phyloP scores from a whole-genome alignment of 139 green algal genomes.

The Dunaliella primolecta region DNA sequence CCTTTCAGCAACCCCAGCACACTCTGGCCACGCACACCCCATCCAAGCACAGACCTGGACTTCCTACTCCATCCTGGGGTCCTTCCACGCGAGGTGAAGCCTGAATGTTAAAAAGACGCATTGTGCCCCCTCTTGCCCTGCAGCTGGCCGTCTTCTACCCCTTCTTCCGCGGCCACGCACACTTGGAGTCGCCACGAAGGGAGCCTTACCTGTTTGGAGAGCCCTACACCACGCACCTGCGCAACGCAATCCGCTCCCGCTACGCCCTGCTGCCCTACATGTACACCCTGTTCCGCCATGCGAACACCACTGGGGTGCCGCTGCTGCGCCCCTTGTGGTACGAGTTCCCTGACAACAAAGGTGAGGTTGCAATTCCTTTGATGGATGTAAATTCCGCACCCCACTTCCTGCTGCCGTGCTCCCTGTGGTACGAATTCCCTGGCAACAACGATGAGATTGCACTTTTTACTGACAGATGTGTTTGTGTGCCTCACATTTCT shows the following conservation, averaged over 20 bases:
- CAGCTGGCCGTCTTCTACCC: constrained; percentile 94
- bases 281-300: constrained; percentile 92
- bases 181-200: constrained; percentile 92
- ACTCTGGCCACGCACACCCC: too few species aligned
- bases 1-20: too few species aligned
- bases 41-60: too few species aligned
- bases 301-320: constrained; percentile 73
- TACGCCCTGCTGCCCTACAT: constrained; percentile 96
- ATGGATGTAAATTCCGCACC: too few species aligned
- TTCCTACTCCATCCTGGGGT: too few species aligned
- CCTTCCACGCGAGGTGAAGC: too few species aligned
- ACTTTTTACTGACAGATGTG: too few species aligned
- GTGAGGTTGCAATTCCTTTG: constrained; percentile 13
- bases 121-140: too few species aligned
- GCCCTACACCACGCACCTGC: constrained; percentile 70
- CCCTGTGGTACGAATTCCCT: constrained; percentile 95
- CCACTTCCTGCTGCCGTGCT: constrained; percentile 80
- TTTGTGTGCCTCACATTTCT: too few species aligned
- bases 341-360: constrained; percentile 83
- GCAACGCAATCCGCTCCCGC: constrained; percentile 77
- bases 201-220: constrained; percentile 98
- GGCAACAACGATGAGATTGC: constrained; percentile 35
- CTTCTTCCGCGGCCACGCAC: constrained; percentile 96
- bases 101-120: too few species aligned
- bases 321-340: constrained; percentile 92